Evolutionary conservation across 257 asterid species (phyloP).

Genomic region (Rauvolfia tetraphylla): DNA sequence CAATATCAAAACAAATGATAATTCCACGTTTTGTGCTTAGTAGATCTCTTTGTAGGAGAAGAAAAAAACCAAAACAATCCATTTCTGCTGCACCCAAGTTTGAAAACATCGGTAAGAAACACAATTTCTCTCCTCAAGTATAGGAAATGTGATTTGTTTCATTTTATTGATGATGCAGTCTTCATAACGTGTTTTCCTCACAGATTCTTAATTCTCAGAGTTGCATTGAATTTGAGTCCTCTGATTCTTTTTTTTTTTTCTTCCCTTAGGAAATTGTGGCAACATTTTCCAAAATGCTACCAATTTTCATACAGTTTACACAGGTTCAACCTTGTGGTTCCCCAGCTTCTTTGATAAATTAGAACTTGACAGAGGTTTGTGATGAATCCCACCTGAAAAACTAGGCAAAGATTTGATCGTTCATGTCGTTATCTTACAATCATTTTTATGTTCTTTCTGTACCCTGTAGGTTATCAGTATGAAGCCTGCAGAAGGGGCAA

Average conservation of each 20-base stretch:
- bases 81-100: background rate
- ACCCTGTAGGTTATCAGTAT: slow-evolving; percentile 16
- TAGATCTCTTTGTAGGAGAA: background rate
- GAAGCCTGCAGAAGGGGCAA: slow-evolving; percentile 16
- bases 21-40: background rate
- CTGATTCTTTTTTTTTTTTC: too few relatives aligned
- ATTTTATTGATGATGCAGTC: background rate
- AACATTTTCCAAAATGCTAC: too few relatives aligned
- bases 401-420: too few relatives aligned
- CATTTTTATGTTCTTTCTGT: background rate
- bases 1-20: background rate
- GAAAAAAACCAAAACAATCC: background rate
- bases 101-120: background rate
- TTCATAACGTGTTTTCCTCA: background rate
- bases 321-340: background rate
- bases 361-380: background rate
- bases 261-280: too few relatives aligned
- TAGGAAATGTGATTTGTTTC: background rate
- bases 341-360: background rate
- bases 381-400: too few relatives aligned
- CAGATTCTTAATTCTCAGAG: background rate
- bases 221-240: background rate
- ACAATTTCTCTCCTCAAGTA: too few relatives aligned
- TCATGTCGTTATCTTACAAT: background rate
- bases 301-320: too few relatives aligned